Evolutionary conservation across 164 flowering plant genomes (phyloP).

Genomic region (Litsea cubeba): DNA sequence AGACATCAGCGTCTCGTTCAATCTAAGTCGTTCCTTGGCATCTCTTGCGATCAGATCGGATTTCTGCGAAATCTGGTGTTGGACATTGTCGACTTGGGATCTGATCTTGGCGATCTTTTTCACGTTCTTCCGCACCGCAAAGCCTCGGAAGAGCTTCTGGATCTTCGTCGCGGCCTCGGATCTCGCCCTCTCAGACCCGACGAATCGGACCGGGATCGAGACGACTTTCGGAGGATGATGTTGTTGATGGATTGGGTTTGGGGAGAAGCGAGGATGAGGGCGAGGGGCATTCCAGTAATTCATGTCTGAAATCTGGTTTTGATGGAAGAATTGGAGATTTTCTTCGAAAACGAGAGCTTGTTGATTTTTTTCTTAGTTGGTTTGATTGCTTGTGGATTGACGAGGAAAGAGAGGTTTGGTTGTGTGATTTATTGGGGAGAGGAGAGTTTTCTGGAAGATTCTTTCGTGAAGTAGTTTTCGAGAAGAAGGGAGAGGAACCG

Average conservation of each 20-base stretch:
- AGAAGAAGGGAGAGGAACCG: no score
- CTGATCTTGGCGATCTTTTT: slow-evolving; percentile 36
- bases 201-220: slow-evolving; percentile 46
- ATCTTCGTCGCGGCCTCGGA: slow-evolving; percentile 45
- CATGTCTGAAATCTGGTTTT: no score
- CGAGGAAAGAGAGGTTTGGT: no score
- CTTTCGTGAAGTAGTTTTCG: no score
- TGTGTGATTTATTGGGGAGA: no score
- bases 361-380: no score
- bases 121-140: slow-evolving; percentile 49
- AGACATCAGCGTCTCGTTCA: slow-evolving; percentile 59
- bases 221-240: slow-evolving; percentile 32
- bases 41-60: slow-evolving; percentile 35
- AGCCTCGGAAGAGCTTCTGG: slow-evolving; percentile 66
- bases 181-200: slow-evolving; percentile 22
- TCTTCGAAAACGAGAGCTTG: no score
- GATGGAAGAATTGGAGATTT: no score
- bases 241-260: slow-evolving; percentile 1
- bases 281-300: slow-evolving; percentile 12
- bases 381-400: no score
- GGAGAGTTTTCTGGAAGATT: no score
- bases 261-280: slow-evolving; percentile 5
- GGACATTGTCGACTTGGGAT: slow-evolving; percentile 45
- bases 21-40: slow-evolving; percentile 44
- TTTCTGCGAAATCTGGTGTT: slow-evolving; percentile 30